Evolutionary conservation across 352 stramenopile genomes (phyloP).

Genomic region (Globisporangium irregulare): DNA sequence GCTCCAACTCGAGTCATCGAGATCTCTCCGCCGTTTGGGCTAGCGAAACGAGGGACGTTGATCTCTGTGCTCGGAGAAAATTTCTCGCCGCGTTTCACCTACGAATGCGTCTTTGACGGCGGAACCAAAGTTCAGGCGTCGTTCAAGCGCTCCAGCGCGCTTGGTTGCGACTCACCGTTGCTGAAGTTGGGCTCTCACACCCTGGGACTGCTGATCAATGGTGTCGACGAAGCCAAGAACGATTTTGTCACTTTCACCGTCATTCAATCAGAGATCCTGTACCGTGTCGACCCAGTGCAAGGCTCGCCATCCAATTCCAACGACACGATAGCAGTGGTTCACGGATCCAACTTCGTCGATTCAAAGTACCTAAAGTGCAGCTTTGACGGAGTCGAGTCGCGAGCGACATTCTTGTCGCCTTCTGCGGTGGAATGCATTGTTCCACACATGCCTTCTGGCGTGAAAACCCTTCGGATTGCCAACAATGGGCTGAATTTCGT

Average conservation of each 20-base stretch:
- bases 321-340: conserved; percentile 29
- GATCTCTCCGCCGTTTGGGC: conserved; percentile 27
- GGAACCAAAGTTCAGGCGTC: conserved; percentile 10
- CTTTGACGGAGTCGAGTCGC: conserved; percentile 35
- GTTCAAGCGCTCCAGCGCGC: not conserved
- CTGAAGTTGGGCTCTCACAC: conserved; percentile 28
- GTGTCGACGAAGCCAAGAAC: conserved; percentile 18
- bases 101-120: conserved; percentile 37
- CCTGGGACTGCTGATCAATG: conserved; percentile 30
- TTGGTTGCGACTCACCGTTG: conserved; percentile 28
- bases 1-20: conserved; percentile 16
- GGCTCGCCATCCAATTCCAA: conserved; percentile 22
- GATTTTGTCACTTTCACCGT: conserved; percentile 31
- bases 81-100: conserved; percentile 18
- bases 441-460: conserved; percentile 41
- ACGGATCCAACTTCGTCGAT: conserved; percentile 51
- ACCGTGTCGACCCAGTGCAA: conserved; percentile 22
- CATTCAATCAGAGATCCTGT: conserved; percentile 32
- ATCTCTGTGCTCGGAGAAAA: conserved; percentile 24
- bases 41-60: conserved; percentile 27
- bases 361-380: conserved; percentile 35
- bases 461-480: conserved; percentile 38
- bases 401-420: conserved; percentile 40
- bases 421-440: conserved; percentile 50
- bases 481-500: conserved; percentile 64